Conservation (phyloP, 106 monocot genomes). For the Dioscorea alata region DNA sequence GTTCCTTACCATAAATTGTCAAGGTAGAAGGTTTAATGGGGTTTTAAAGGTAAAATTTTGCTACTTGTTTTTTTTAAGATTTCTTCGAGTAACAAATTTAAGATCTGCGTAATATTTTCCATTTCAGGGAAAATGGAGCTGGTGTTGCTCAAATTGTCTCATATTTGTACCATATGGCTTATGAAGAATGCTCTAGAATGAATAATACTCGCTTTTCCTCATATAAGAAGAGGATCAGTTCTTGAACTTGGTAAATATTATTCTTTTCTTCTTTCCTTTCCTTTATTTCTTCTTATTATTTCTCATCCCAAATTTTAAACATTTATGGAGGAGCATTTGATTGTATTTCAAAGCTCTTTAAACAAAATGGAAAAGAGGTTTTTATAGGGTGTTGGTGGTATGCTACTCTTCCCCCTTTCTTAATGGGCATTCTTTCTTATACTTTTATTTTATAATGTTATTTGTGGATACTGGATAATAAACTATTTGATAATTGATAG, state of each 20-base stretch:
- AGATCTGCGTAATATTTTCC: background rate
- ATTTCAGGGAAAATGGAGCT: constrained; percentile 82
- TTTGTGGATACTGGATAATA: no score
- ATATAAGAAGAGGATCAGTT: constrained; percentile 52
- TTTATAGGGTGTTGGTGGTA: constrained; percentile 78
- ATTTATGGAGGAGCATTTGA: constrained; percentile 78
- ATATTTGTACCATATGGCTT: constrained; percentile 95
- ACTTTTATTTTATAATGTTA: background rate
- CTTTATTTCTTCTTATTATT: background rate
- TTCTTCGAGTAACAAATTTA: background rate
- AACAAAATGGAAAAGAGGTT: constrained; percentile 68
- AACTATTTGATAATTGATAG: no score
- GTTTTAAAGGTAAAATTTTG: constrained; percentile 60
- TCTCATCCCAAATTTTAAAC: constrained; percentile 25
- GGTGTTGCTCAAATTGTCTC: constrained; percentile 86
- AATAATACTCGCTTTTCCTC: constrained; percentile 54
- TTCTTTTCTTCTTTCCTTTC: background rate
- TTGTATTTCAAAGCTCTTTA: constrained; percentile 66
- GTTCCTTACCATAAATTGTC: constrained; percentile 64
- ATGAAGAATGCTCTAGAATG: constrained; percentile 80
- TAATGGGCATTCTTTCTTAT: background rate
- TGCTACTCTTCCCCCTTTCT: constrained; percentile 3
- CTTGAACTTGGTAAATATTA: constrained; percentile 66
- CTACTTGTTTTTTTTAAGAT: background rate
- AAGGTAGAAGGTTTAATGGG: constrained; percentile 74